These are phyloP conservation scores for Aspergillus versicolor DNA, from an alignment of 2,329 filamentous ascomycete genomes.

Conservation along the genomic window DNA sequence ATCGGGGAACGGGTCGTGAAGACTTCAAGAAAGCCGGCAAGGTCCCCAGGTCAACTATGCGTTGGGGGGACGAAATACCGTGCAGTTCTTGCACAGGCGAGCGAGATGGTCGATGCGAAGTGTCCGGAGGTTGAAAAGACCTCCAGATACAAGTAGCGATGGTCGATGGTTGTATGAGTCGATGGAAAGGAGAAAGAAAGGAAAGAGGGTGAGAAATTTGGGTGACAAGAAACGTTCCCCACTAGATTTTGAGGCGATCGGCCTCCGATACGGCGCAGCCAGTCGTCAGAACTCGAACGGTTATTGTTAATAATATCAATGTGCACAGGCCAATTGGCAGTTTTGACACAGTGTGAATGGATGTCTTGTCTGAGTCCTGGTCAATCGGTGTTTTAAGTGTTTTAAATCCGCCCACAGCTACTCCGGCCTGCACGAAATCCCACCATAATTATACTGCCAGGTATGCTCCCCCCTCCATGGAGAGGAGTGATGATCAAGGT, in stretches of 20 bases:
- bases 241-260: conserved; percentile 27
- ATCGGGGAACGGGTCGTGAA: conserved; percentile 7
- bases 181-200: neutral
- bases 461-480: neutral
- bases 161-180: neutral
- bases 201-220: conserved; percentile 16
- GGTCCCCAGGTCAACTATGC: conserved; percentile 9
- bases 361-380: neutral
- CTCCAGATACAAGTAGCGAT: conserved; percentile 7
- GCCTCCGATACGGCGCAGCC: conserved; percentile 17
- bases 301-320: conserved; percentile 7
- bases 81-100: neutral
- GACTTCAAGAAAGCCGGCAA: conserved; percentile 17
- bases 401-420: neutral
- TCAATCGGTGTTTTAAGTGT: neutral
- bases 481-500: conserved; percentile 1
- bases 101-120: neutral
- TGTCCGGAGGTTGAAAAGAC: conserved; percentile 2
- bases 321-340: conserved; percentile 18
- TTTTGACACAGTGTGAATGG: neutral
- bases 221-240: conserved; percentile 21
- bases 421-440: neutral
- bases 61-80: conserved; percentile 5
- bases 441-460: neutral
- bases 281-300: conserved; percentile 4